Conservation (phyloP, 805 yeast species). For the Candida caryicola region DNA sequence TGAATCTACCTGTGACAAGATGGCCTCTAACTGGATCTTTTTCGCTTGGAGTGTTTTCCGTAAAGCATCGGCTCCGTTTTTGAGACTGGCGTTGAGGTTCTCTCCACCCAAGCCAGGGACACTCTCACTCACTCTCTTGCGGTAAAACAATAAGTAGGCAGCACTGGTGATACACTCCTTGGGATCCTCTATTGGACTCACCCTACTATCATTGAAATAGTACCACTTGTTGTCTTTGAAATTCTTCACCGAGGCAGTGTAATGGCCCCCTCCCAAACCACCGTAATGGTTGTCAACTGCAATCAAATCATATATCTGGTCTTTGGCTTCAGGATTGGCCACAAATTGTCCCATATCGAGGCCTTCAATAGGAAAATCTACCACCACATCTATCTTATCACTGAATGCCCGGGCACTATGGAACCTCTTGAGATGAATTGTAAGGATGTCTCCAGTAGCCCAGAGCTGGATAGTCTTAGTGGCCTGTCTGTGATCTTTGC, state of each 20-base stretch:
- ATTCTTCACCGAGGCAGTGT: conserved; percentile 85
- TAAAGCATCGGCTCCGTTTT: conserved; percentile 34
- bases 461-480: conserved; percentile 87
- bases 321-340: conserved; percentile 28
- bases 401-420: conserved; percentile 80
- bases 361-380: conserved; percentile 83
- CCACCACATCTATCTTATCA: conserved; percentile 82
- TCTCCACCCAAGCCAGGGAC: conserved; percentile 46
- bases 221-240: conserved; percentile 79
- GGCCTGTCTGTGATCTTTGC: conserved; percentile 88
- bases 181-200: conserved; percentile 55
- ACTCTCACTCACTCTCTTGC: conserved; percentile 45
- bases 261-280: conserved; percentile 96
- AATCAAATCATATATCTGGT: conserved; percentile 69
- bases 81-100: conserved; percentile 38
- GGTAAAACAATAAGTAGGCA: conserved; percentile 84
- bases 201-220: conserved; percentile 84
- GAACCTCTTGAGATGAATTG: conserved; percentile 88
- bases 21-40: conserved; percentile 11
- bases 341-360: conserved; percentile 69
- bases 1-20: conserved; percentile 16
- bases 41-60: conserved; percentile 12
- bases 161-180: conserved; percentile 64
- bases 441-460: conserved; percentile 89
- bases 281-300: conserved; percentile 97